These are phyloP conservation scores for Postia placenta DNA, from an alignment of 768 basidiomycete genomes.

Conservation along the genomic window DNA sequence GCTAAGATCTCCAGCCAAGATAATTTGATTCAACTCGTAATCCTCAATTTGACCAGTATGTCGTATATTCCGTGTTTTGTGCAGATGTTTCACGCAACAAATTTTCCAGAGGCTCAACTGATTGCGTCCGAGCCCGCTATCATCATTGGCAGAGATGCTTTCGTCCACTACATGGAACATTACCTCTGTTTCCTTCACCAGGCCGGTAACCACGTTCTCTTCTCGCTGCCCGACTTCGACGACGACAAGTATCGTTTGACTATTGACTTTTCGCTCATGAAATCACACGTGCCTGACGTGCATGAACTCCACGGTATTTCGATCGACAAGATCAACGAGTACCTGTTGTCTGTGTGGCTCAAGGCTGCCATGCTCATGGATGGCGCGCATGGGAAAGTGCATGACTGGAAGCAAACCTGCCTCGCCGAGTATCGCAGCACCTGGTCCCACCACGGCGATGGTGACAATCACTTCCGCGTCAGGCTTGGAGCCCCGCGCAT, in stretches of 20 bases:
- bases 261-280: conserved; percentile 23
- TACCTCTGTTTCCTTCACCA: conserved; percentile 23
- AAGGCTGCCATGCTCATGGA: conserved; percentile 20
- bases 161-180: conserved; percentile 12
- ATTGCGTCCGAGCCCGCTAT: conserved; percentile 9
- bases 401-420: conserved; percentile 11
- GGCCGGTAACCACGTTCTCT: conserved; percentile 25
- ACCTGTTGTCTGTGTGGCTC: conserved; percentile 20
- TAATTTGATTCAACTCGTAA: conserved; percentile 15
- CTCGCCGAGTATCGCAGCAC: conserved; percentile 21
- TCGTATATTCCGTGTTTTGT: neutral
- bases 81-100: neutral
- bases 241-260: conserved; percentile 15
- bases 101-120: conserved; percentile 8
- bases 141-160: conserved; percentile 8
- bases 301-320: conserved; percentile 16
- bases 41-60: conserved; percentile 15
- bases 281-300: conserved; percentile 7
- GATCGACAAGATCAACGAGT: conserved; percentile 21
- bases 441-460: conserved; percentile 14
- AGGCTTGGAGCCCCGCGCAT: conserved; percentile 22
- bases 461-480: conserved; percentile 17
- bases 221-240: conserved; percentile 26
- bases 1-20: conserved; percentile 17
- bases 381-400: neutral